Conservation (phyloP, 345 rosid genomes). For the Lepidium sativum region DNA sequence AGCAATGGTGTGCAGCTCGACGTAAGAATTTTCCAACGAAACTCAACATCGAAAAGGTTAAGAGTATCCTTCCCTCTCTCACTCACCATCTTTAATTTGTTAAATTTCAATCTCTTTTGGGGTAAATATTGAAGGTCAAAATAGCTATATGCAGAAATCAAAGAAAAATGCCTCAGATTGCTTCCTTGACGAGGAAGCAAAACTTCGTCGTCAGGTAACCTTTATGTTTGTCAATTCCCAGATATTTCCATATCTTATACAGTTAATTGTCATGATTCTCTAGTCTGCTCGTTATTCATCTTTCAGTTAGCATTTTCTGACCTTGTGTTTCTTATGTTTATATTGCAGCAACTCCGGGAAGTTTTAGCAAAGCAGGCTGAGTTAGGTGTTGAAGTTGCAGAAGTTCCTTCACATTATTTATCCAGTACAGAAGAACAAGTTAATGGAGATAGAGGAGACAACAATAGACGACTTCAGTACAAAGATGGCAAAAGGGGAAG, state of each 20-base stretch:
- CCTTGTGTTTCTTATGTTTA: not conserved
- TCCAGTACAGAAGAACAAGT: conserved; percentile 35
- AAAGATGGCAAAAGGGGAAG: conserved; percentile 45
- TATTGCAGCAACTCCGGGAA: conserved; percentile 76
- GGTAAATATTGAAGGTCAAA: conserved; percentile 11
- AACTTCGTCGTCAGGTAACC: conserved; percentile 59
- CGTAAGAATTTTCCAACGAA: conserved; percentile 65
- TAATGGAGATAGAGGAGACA: conserved; percentile 8
- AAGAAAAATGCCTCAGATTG: conserved; percentile 24
- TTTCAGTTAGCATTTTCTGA: not conserved
- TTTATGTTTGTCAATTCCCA: conserved; percentile 1
- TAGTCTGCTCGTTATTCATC: not conserved
- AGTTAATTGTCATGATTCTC: not conserved
- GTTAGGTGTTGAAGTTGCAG: conserved; percentile 88
- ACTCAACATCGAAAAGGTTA: conserved; percentile 51
- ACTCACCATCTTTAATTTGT: not conserved
- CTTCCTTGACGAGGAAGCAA: conserved; percentile 36
- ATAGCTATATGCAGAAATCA: conserved; percentile 40
- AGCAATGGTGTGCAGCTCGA: conserved; percentile 75
- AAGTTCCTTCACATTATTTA: conserved; percentile 68
- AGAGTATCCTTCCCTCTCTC: conserved; percentile 12
- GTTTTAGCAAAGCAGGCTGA: conserved; percentile 88
- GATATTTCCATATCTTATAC: not conserved
- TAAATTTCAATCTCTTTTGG: not conserved
- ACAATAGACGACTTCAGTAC: conserved; percentile 23